Base-by-base conservation (phyloP, 2,329 filamentous ascomycete species). In the Paraphaeosphaeria sporulosa region DNA sequence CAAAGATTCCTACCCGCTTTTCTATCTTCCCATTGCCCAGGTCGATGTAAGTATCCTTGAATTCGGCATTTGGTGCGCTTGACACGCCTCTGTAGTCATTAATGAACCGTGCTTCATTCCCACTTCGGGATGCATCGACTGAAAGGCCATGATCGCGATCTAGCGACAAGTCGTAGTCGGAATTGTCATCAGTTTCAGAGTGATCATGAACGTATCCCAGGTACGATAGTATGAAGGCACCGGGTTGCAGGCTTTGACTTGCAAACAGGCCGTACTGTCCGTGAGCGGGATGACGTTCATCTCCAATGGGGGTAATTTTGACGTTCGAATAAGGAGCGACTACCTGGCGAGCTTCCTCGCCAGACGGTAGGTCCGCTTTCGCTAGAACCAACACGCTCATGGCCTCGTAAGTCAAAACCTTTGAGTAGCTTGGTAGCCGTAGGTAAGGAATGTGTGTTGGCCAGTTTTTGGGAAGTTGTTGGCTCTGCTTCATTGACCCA, bases 41-140 rank as follows among this genome's bases (percentile, higher is more conserved):
- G 60, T 80, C 68, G 66, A 80, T 69, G 54, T 73, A 73, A 25
- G 78, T 72, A 51, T 82, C 79, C 25, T 77, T 71, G 58, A 82
- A 82, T 59, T 82, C 80, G 32, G 80, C 79, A 59, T 77, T 79
- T 9, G 79, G 77, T n/a, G 67, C 67, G 1, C 68, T 60, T 2
- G 76, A 71, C 9, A 85, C 76, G 19, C 83, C 81, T 57, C 83
- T 78, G 68, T 85, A 86, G 68, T 86, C 84, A 63, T 86, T 86
- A 61, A 83, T 79, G 64, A 83, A 85, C 46, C 84, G 75, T 4
- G 81, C 79, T 64, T 85, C 83, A 63, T 85, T 85, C 30, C 83
- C 84, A 63, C 79, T 78, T 2, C 68, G 71, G 1, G 78, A 77
- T 4, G 82, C 83, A 65, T 86, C 84, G 10, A 85, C 78, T 19